phyloP scores from a whole-genome alignment of 768 basidiomycete species.

The Leccinum imitatum region DNA sequence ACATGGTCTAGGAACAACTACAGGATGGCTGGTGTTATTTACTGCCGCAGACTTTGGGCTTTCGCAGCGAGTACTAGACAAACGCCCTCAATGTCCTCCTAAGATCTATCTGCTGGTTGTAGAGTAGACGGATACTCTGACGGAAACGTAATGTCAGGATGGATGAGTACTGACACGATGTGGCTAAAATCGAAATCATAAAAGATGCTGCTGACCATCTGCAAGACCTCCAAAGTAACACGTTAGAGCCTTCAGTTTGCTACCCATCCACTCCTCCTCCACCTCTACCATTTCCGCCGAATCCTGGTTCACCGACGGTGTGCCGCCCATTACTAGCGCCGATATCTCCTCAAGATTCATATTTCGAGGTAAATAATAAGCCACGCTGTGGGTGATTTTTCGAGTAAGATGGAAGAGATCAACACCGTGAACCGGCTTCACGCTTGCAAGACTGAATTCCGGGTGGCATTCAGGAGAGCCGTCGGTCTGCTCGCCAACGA shows the following conservation, averaged over 20 bases:
- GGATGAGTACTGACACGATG: not conserved
- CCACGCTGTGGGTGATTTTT: slow-evolving; percentile 75
- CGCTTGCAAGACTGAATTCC: slow-evolving; percentile 66
- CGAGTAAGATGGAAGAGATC: slow-evolving; percentile 78
- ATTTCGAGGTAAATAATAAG: slow-evolving; percentile 89
- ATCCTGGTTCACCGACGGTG: slow-evolving; percentile 4
- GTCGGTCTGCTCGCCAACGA: not conserved
- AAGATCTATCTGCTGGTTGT: not conserved
- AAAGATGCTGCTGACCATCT: slow-evolving; percentile 63
- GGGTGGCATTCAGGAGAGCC: slow-evolving; percentile 36
- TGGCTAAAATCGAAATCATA: slow-evolving; percentile 27
- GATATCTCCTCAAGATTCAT: slow-evolving; percentile 71
- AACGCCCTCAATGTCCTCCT: not conserved
- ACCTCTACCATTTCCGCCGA: slow-evolving; percentile 71
- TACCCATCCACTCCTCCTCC: slow-evolving; percentile 96
- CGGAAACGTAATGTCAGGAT: not conserved
- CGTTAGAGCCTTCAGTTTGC: slow-evolving; percentile 89
- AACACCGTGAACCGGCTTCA: slow-evolving; percentile 79
- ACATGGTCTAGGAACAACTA: too few species aligned
- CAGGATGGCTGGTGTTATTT: not conserved
- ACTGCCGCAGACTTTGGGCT: too few species aligned
- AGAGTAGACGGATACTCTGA: not conserved
- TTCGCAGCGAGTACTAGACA: too few species aligned
- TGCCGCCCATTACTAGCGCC: slow-evolving; percentile 36
- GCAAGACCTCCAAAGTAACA: slow-evolving; percentile 91